A percentile compares a stretch with the other conserved stretches of the same genome.
phyloP scores from a whole-genome alignment of 2,329 filamentous ascomycete genomes.

The Esteya vermicola region DNA sequence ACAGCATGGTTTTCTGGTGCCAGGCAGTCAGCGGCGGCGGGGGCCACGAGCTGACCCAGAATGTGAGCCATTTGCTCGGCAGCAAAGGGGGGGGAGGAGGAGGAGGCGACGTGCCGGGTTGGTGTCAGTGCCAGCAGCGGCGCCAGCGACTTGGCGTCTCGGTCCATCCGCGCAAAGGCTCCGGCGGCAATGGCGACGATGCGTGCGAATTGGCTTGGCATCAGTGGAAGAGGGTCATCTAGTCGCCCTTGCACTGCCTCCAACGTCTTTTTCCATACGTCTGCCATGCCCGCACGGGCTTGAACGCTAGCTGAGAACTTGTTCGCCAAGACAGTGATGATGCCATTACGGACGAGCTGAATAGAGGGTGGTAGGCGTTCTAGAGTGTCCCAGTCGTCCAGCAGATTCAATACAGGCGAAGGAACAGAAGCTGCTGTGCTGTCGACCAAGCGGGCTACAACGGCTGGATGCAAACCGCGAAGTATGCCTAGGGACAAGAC shows the following conservation, averaged over 20 bases:
- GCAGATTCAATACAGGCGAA: slow-evolving; percentile 2
- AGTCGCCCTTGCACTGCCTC: slow-evolving; percentile 5
- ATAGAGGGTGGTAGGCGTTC: slow-evolving; percentile 7
- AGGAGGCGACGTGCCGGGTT: not conserved
- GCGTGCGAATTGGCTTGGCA: slow-evolving; percentile 10
- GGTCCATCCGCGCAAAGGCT: slow-evolving; percentile 18
- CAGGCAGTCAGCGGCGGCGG: slow-evolving; percentile 19
- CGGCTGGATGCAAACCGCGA: slow-evolving; percentile 15
- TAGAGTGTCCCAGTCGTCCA: slow-evolving; percentile 7
- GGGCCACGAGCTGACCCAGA: slow-evolving; percentile 26
- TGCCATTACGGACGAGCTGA: slow-evolving; percentile 9
- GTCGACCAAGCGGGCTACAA: slow-evolving; percentile 13
- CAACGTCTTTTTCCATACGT: slow-evolving; percentile 8
- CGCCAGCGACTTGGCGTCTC: slow-evolving; percentile 18
- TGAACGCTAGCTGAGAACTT: slow-evolving; percentile 9
- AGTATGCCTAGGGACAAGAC: slow-evolving; percentile 15
- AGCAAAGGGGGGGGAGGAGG: too few species aligned
- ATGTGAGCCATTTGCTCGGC: slow-evolving; percentile 26
- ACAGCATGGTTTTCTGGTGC: slow-evolving; percentile 26
- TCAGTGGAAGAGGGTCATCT: not conserved
- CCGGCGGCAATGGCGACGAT: slow-evolving; percentile 16
- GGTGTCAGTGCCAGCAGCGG: slow-evolving; percentile 15
- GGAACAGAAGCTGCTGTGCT: slow-evolving; percentile 1
- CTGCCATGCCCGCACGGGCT: slow-evolving; percentile 14
- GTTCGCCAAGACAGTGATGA: slow-evolving; percentile 11